These are phyloP conservation scores for Pleurotus cornucopiae DNA, from an alignment of 768 basidiomycete genomes.

Conservation along the genomic window DNA sequence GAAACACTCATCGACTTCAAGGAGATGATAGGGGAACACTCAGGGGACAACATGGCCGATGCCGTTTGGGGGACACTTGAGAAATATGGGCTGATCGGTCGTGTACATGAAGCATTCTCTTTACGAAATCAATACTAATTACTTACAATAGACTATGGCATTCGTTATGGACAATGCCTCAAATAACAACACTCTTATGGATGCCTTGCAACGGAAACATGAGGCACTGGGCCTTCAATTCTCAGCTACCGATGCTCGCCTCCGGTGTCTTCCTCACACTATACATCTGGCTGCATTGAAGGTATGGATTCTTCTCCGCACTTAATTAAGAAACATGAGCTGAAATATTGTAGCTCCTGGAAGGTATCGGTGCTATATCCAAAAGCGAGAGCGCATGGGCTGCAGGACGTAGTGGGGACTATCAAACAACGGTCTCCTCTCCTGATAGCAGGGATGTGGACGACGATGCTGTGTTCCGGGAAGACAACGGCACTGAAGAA, in stretches of 20 bases:
- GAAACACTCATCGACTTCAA: constrained; percentile 18
- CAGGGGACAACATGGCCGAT: constrained; percentile 18
- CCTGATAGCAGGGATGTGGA: constrained; percentile 10
- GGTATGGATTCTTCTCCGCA: too few species aligned
- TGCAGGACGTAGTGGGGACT: constrained; percentile 11
- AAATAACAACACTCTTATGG: too few species aligned
- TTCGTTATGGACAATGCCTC: too few species aligned
- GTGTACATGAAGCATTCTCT: not conserved
- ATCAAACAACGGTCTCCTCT: constrained; percentile 17
- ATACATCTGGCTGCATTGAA: too few species aligned
- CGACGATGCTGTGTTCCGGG: constrained; percentile 6
- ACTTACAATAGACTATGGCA: too few species aligned
- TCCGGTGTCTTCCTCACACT: too few species aligned
- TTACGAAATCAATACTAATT: too few species aligned
- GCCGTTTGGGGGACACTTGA: constrained; percentile 13
- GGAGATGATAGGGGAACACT: constrained; percentile 18
- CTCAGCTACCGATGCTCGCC: too few species aligned
- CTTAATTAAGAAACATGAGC: too few species aligned
- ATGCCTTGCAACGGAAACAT: too few species aligned
- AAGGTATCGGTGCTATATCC: constrained; percentile 23
- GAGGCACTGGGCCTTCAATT: too few species aligned
- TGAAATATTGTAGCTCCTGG: constrained; percentile 20
- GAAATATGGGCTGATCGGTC: constrained; percentile 10
- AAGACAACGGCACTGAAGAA: constrained; percentile 7
- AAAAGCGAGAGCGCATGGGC: constrained; percentile 16